Conservation (phyloP, 2,329 filamentous ascomycete species). For the Exophiala calicioides region DNA sequence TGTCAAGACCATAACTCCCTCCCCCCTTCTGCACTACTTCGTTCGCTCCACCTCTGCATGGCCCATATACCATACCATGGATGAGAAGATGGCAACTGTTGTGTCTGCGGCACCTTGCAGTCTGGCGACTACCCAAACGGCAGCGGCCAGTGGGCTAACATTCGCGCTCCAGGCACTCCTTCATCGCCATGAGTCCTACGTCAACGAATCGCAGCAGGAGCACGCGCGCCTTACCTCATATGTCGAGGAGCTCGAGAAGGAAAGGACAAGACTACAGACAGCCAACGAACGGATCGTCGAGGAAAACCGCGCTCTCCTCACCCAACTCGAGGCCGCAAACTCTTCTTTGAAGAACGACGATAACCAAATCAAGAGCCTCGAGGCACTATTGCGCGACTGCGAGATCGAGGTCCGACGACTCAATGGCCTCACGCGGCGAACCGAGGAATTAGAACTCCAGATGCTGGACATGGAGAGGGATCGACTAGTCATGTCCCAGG, state of each 20-base stretch:
- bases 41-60: background rate
- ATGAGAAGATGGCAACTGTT: conserved; percentile 10
- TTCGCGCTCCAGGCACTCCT: conserved; percentile 81
- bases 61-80: background rate
- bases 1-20: background rate
- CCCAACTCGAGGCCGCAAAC: conserved; percentile 84
- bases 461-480: conserved; percentile 78
- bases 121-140: conserved; percentile 6
- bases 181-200: conserved; percentile 88
- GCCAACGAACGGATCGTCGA: conserved; percentile 76
- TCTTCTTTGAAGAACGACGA: conserved; percentile 77
- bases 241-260: conserved; percentile 71
- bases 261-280: conserved; percentile 72
- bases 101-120: background rate
- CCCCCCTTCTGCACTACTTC: background rate
- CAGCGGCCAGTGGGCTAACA: conserved; percentile 57
- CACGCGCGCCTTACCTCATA: conserved; percentile 68
- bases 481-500: conserved; percentile 70
- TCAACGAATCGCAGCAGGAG: conserved; percentile 87
- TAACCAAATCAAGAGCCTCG: conserved; percentile 72
- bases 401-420: conserved; percentile 75
- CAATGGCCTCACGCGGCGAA: conserved; percentile 70
- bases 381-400: conserved; percentile 73
- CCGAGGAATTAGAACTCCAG: conserved; percentile 77
- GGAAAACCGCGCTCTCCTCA: conserved; percentile 77